Conservation (phyloP, 169 alveolate species). For the Eimeria brunetti region DNA sequence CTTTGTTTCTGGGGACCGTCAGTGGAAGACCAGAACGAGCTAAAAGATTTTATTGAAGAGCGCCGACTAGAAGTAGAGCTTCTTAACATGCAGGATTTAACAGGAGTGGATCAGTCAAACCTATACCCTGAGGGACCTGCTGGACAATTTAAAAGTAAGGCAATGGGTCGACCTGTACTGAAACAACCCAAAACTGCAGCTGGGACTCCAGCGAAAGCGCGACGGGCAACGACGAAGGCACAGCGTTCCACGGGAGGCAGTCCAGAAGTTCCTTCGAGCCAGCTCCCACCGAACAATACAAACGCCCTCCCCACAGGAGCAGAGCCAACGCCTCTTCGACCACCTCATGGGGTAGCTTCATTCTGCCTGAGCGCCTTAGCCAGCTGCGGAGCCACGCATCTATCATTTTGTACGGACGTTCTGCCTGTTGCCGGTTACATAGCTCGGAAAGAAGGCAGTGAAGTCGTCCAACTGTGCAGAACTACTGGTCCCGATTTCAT, state of each 20-base stretch:
- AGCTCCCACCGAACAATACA: neutral
- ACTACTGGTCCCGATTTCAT: conserved; percentile 22
- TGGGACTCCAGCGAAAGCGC: neutral
- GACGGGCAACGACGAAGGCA: conserved; percentile 16
- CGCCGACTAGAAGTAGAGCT: conserved; percentile 33
- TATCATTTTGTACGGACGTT: conserved; percentile 23
- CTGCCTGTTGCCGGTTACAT: conserved; percentile 23
- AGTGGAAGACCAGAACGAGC: conserved; percentile 31
- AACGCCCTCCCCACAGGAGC: neutral
- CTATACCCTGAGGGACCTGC: neutral
- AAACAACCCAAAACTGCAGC: conserved; percentile 18
- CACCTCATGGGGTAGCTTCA: conserved; percentile 50
- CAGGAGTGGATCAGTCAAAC: conserved; percentile 1
- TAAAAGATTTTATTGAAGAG: conserved; percentile 53
- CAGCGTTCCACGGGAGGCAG: neutral
- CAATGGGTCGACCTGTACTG: neutral
- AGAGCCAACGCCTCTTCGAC: conserved; percentile 20
- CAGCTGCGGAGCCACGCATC: conserved; percentile 48
- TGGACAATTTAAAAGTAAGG: neutral
- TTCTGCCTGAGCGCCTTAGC: conserved; percentile 37
- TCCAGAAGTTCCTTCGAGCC: conserved; percentile 9
- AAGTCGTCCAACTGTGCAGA: neutral
- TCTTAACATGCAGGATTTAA: neutral
- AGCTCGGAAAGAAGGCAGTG: conserved; percentile 26
- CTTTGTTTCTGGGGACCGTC: conserved; percentile 63